Evolutionary conservation across 768 basidiomycete genomes (phyloP), one percentile per base, ranked within the genome.

Genomic region (Filobasidium floriforme): DNA sequence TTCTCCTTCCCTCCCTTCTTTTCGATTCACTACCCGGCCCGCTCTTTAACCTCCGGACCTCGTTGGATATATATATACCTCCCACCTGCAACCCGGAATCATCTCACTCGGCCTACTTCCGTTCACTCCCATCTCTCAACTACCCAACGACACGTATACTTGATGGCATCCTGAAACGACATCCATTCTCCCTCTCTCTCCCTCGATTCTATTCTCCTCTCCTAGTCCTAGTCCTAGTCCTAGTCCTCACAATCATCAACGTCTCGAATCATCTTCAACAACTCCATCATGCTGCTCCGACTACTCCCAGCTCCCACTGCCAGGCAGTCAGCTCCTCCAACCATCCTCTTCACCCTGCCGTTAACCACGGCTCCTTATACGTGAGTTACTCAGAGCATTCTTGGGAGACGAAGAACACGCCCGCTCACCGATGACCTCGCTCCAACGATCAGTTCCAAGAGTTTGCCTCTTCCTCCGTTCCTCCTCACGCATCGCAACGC

Each of bases 281-380:
- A 26, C 54, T 3, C 24, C 15, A 15, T 3, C 11, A 80, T 80
- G 79, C 71, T 80, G 12, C 77, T 80, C 41, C 75, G 77, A 62
- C 72, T 80, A 12, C 65, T 79, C 7, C 77, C 77, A 26, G 59
- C 68, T 24, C 70, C 79, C 9, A 73, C 76, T 12, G 57, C 71
- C 18, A 41, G 65, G 6, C 70, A 74, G 28, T 73, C 75, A 7
- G 40, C 71, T 18, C 79, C 79, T 24, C 73, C 77, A 7, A 80
- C 79, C n/a, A 77, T 80, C 68, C 75, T 80, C 63, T 80, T 80
- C 71, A 79, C 77, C 61, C 73, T 80, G 9, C 76, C 77, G 0
- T 62, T 76, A 6, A 73, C 75, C 1, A 71, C 59, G 18, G 69
- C 76, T 60, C 75, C 77, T 12, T 77, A 77, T 68, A 76, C 75